Evolutionary conservation across 2,329 filamentous ascomycete genomes (phyloP), one percentile per base, ranked within the genome.

Genomic region (Diaporthe capsici): DNA sequence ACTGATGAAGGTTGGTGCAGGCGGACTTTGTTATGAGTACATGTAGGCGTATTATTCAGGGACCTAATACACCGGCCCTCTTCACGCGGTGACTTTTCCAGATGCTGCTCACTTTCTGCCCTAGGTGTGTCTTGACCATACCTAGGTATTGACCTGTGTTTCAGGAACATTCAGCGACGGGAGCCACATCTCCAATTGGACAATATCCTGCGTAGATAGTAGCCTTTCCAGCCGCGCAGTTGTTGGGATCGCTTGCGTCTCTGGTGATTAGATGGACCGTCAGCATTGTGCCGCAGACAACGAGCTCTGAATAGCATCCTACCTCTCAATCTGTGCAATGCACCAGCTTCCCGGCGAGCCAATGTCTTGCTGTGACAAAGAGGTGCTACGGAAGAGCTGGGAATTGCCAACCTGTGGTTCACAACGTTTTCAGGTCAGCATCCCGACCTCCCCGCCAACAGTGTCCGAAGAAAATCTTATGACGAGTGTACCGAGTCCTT

Each of bases 321-420:
- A 63, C 60, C 60, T 44, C 15, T 63, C 60, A 22, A 63, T 44
- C 39, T 47, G 39, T 28, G 60, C 37, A 28, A 63, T 63, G n/a
- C 60, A 63, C 60, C 60, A 65, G 25, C 39, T 47, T 65, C 39
- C 39, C 28, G 42, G 60, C 8, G 47, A 42, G 17, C 60, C 39
- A 4, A 47, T 65, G 8, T 47, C 60, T 31, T 47, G 15, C 25
- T 65, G 60, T 15, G 60, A 65, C 9, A 65, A 28, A 22, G n/a
- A 25, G 17, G 60, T 65, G 60, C 42, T 65, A 31, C 39, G 39
- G 60, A 65, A 65, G 3, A 65, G 39, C 25, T 65, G 60, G 0
- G n/a, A 44, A 15, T 28, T 63, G 37, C 37, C 39, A 20, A 17
- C 37, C 60, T 63, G 15, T 15, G 8, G 7, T 28, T 63, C 10